Evolutionary conservation across 1,284 basidiomycete species (phyloP).

Genomic region (Papiliotrema laurentii): DNA sequence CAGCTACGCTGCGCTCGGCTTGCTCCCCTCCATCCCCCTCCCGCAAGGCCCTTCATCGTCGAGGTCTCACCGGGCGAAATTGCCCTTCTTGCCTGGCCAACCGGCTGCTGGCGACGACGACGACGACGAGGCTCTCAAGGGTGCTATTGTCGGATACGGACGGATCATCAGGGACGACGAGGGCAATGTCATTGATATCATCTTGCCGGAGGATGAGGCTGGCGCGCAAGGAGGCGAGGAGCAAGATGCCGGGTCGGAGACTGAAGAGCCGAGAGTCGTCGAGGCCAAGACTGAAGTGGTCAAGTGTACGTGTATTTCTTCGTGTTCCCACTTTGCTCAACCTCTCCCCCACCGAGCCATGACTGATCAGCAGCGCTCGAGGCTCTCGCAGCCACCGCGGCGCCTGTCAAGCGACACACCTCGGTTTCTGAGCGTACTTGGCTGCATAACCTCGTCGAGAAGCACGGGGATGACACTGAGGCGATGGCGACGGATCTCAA

Average conservation of each 20-base stretch:
- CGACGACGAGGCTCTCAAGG: conserved; percentile 1
- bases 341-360: not conserved
- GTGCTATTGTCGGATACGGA: conserved; percentile 59
- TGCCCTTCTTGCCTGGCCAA: conserved; percentile 55
- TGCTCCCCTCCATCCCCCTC: conserved; percentile 43
- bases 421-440: conserved; percentile 67
- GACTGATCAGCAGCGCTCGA: conserved; percentile 35
- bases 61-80: conserved; percentile 23
- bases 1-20: conserved; percentile 47
- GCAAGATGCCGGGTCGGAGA: conserved; percentile 10
- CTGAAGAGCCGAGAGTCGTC: conserved; percentile 20
- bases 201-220: conserved; percentile 58
- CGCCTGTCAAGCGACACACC: conserved; percentile 57
- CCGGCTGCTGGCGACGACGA: conserved; percentile 4
- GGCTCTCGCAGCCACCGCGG: conserved; percentile 29
- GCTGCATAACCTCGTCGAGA: conserved; percentile 63
- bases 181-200: conserved; percentile 73
- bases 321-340: not conserved
- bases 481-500: conserved; percentile 75
- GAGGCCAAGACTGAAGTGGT: conserved; percentile 1
- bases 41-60: conserved; percentile 24
- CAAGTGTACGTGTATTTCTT: conserved; percentile 26
- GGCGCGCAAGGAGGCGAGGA: conserved; percentile 24
- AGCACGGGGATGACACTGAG: conserved; percentile 68
- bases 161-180: conserved; percentile 76